phyloP scores from a whole-genome alignment of 768 basidiomycete species.

The Boletus bicolor region DNA sequence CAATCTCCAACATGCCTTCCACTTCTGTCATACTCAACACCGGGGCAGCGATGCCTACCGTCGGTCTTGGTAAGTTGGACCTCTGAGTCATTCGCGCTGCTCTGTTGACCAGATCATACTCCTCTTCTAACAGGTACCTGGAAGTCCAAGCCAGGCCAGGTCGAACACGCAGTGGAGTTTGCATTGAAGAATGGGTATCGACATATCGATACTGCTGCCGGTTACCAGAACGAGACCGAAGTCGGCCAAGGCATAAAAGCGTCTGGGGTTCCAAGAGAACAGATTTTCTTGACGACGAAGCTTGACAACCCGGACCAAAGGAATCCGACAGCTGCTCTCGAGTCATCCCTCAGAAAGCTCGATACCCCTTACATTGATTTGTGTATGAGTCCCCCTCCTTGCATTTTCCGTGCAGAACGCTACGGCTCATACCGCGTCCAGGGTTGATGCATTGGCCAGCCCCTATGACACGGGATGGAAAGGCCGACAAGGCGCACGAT shows the following conservation, averaged over 20 bases:
- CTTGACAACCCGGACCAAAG: constrained; percentile 63
- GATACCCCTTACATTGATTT: constrained; percentile 78
- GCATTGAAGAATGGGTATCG: constrained; percentile 75
- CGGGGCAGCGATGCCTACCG: constrained; percentile 70
- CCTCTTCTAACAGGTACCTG: constrained; percentile 58
- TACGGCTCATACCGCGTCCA: constrained; percentile 19
- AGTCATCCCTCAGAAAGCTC: constrained; percentile 64
- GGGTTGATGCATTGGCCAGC: constrained; percentile 85
- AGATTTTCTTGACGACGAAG: constrained; percentile 82
- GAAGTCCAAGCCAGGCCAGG: constrained; percentile 68
- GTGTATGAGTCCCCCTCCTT: constrained; percentile 40
- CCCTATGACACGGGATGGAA: constrained; percentile 56
- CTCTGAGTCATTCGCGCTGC: not conserved
- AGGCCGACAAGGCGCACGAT: constrained; percentile 51
- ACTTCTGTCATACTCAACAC: constrained; percentile 65
- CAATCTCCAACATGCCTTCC: constrained; percentile 43
- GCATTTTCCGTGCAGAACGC: not conserved
- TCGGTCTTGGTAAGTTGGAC: constrained; percentile 54
- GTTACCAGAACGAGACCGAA: constrained; percentile 72
- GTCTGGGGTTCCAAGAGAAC: constrained; percentile 66
- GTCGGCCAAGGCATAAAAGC: constrained; percentile 76
- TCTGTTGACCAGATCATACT: not conserved
- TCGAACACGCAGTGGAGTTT: constrained; percentile 68
- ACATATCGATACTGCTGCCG: constrained; percentile 69
- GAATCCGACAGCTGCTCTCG: constrained; percentile 57